Percentiles rank a stretch among this genome's conserved stretches.
Conservation (phyloP, 257 asterid species). For the Solanum ossicruentum region DNA sequence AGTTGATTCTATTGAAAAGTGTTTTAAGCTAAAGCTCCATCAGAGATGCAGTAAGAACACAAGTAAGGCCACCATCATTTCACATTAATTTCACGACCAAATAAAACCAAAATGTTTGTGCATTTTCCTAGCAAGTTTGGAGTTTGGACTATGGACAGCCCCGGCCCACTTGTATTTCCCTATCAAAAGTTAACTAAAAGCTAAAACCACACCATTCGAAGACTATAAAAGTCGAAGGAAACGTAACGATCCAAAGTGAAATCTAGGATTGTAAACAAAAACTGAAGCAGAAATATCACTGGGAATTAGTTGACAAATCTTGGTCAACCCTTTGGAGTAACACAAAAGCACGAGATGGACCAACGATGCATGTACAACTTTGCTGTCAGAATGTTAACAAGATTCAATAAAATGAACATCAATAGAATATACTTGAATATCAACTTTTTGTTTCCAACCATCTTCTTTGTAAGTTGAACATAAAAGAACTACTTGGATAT, state of each 20-base stretch:
- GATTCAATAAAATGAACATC: background rate
- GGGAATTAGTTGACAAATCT: background rate
- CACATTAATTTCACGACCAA: background rate
- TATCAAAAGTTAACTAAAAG: background rate
- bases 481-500: background rate
- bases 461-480: background rate
- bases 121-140: background rate
- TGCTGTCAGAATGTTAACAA: background rate
- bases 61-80: background rate
- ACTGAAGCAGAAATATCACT: background rate
- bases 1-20: background rate
- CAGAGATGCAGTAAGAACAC: background rate
- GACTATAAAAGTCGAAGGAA: background rate
- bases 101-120: background rate
- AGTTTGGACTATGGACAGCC: background rate
- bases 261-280: background rate
- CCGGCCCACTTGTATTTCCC: background rate
- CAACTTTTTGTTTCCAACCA: background rate
- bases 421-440: background rate
- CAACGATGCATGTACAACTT: background rate
- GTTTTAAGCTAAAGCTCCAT: background rate
- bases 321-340: background rate
- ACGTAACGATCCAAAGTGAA: background rate
- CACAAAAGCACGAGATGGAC: background rate
- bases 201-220: background rate